Evolutionary conservation across 805 yeast species (phyloP), one percentile per base, ranked within the genome.

Genomic region (Wickerhamiella galacta): DNA sequence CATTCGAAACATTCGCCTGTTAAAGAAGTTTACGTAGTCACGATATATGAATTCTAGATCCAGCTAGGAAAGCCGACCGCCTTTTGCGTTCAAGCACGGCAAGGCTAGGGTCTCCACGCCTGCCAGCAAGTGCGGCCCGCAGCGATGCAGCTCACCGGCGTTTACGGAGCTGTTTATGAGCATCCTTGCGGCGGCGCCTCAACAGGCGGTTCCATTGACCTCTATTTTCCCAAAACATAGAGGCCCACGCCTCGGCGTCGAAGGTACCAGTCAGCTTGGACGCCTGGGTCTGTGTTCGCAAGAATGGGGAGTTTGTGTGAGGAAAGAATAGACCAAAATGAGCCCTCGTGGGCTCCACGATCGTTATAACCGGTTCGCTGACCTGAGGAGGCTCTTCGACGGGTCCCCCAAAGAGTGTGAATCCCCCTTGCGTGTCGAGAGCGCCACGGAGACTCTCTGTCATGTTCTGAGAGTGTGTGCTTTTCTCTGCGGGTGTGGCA

Each of bases 231-330:
- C 80, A 81, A 53, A 85, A 87, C 67, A 78, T 72, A 26, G 64
- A 57, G 31, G 75, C 82, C 70, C 87, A 83, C 7, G 57, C 58
- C 3, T 54, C 58, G 15, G 61, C 56, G 8, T 51, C 45, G 20
- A 61, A 53, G 3, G 4, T 43, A 6, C 49, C 57, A 15, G 48
- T 47, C 5, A 77, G 43, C 45, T 72, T 75, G 37, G 67, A 68
- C 30, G 82, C 52, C 51, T 79, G 93, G 0, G 94, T 64, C 55
- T 85, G 96, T 0, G 95, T 75, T 32, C 68, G 70, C 41, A 87
- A 59, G 56, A 81, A 87, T 1, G 95, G 95, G 1, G 95, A 85
- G 14, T 77, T 77, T 9, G 63, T 58, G 51, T 87, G 95, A 2
- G 75, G 58, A 66, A 92, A 87, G 53, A 87, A 85, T 22, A 83